Evolutionary conservation across 2,329 filamentous ascomycete genomes (phyloP), one percentile per base, ranked within the genome.

Genomic region (Ceratocystis destructans): DNA sequence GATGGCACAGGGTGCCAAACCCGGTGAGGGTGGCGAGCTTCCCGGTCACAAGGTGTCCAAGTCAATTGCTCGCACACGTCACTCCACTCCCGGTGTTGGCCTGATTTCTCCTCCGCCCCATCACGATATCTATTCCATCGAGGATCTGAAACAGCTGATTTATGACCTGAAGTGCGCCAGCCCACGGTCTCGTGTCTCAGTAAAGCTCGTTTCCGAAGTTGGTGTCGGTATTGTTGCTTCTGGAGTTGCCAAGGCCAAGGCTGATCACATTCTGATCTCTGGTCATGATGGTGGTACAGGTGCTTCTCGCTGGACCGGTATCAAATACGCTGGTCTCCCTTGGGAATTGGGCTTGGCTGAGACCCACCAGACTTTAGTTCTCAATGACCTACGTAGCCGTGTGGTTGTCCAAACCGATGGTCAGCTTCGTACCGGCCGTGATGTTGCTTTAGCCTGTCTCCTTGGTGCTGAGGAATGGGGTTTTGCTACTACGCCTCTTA

Each of bases 1-100:
- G 84, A 97, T 97, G 93, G 93, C 93, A 8, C 93, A 97, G 78
- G 93, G 93, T 75, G 93, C 93, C 69, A 97, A 97, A 83, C 93
- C 93, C 66, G 93, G 93, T 77, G 93, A 97, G 77, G 93, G 93
- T 80, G 93, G 93, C 83, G 93, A 97, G 77, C 84, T 97, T 73
- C 93, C 93, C 62, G 93, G 93, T 50, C 91, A 96, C 82, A 97
- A 97, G 79, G 93, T 97, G 33, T 94, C 92, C 69, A 89, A 89
- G 73, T 89, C 90, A 5, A 97, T 97, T 76, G 93, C 90, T 67
- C 88, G 90, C 72, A 97, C 93, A 67, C 88, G 93, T 75, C 92
- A 96, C 80, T 97, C 93, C 8, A 97, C 93, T 5, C 91, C 93
- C 70, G 93, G 93, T 77, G 93, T 97, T 71, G 93, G 93, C 77